Conservation (phyloP, 345 rosid species). For the Lumnitzera littorea region DNA sequence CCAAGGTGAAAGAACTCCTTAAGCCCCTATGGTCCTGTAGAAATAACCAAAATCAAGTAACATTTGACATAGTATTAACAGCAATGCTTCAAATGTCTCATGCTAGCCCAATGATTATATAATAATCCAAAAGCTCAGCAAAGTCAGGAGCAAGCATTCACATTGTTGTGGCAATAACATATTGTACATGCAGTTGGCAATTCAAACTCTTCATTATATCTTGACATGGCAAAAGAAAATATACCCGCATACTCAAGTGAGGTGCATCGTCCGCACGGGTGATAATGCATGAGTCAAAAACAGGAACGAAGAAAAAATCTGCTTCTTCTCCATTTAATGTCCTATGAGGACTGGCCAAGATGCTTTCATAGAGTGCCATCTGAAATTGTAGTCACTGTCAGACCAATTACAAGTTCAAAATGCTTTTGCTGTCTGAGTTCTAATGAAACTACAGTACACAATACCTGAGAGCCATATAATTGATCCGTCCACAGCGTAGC, state of each 20-base stretch:
- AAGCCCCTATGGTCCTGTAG: constrained; percentile 68
- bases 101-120: too few species aligned
- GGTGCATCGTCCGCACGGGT: constrained; percentile 93
- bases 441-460: too few species aligned
- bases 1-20: constrained; percentile 91
- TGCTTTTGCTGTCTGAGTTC: neutral
- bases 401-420: neutral
- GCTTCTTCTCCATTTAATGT: constrained; percentile 95
- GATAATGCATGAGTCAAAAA: constrained; percentile 94
- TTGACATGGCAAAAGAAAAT: constrained; percentile 5
- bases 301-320: constrained; percentile 94
- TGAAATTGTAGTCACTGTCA: constrained; percentile 19
- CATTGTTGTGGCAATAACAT: too few species aligned
- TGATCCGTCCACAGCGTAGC: constrained; percentile 86
- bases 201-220: too few species aligned
- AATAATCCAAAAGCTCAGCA: too few species aligned
- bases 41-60: constrained; percentile 4
- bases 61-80: too few species aligned
- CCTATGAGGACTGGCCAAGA: constrained; percentile 71
- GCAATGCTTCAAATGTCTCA: too few species aligned
- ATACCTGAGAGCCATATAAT: constrained; percentile 92
- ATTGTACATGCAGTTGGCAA: too few species aligned
- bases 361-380: constrained; percentile 94
- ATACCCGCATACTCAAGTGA: constrained; percentile 70
- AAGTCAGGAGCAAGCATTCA: too few species aligned